Evolutionary conservation across 108 stramenopile species (phyloP).

Genomic region (Conticribra weissflogii): DNA sequence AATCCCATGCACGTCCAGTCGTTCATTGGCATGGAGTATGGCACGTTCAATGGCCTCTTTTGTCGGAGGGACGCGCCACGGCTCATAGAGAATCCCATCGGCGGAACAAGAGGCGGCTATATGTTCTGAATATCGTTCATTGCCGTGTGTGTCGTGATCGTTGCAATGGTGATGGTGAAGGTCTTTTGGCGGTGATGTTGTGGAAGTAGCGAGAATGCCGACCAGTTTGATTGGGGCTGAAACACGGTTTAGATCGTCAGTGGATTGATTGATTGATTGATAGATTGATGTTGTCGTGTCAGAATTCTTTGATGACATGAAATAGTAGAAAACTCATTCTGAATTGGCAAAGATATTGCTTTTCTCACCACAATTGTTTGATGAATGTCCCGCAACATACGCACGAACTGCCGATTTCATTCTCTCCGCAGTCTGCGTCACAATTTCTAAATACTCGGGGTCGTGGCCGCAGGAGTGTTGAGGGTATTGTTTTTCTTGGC

Average conservation of each 20-base stretch:
- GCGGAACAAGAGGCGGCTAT: constrained; percentile 71
- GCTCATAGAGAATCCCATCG: constrained; percentile 88
- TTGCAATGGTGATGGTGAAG: neutral
- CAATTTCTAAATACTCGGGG: constrained; percentile 43
- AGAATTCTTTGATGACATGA: neutral
- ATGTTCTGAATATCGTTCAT: constrained; percentile 80
- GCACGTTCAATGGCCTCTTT: constrained; percentile 56
- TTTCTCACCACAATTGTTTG: neutral
- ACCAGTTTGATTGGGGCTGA: constrained; percentile 53
- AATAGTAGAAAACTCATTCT: neutral
- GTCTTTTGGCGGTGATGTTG: constrained; percentile 1
- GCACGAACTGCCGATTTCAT: constrained; percentile 52
- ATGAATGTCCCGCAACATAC: constrained; percentile 38
- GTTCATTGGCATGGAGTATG: constrained; percentile 58
- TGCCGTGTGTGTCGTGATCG: constrained; percentile 14
- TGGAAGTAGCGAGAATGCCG: constrained; percentile 59
- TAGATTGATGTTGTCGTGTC: constrained; percentile 9
- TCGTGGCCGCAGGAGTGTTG: neutral
- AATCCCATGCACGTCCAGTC: constrained; percentile 87
- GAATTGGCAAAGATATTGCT: neutral
- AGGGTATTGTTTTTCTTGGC: neutral
- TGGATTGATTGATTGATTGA: neutral
- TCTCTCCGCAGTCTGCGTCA: constrained; percentile 49
- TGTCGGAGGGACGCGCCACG: constrained; percentile 56
- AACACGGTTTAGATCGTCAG: neutral